Conservation (phyloP, 345 rosid species). For the Camelina sativa region DNA sequence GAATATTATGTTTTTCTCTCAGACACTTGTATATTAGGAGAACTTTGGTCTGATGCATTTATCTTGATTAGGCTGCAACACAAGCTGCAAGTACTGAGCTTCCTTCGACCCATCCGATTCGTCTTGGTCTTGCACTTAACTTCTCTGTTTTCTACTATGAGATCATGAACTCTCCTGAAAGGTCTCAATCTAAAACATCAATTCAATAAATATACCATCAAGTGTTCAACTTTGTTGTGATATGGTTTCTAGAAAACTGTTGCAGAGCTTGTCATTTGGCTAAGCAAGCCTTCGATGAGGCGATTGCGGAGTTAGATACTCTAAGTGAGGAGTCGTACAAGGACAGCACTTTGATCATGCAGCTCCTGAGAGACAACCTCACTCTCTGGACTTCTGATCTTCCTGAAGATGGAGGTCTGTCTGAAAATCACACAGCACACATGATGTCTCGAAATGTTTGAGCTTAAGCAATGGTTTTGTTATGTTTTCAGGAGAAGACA, state of each 20-base stretch:
- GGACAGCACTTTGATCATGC: constrained; percentile 99
- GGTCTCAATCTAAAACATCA: constrained; percentile 45
- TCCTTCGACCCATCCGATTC: constrained; percentile 97
- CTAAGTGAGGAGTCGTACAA: constrained; percentile 97
- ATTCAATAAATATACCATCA: not conserved
- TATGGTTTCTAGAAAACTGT: constrained; percentile 5
- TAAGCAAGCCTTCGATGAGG: constrained; percentile 97
- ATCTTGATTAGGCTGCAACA: constrained; percentile 74
- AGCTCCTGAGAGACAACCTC: constrained; percentile 97
- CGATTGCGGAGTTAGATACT: constrained; percentile 95
- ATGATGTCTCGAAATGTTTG: not conserved
- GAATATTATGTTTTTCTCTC: not conserved
- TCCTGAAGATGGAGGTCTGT: constrained; percentile 97
- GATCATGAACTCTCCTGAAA: constrained; percentile 99
- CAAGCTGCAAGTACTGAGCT: constrained; percentile 86
- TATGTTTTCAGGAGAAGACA: constrained; percentile 72
- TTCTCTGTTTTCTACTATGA: constrained; percentile 98
- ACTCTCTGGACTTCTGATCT: constrained; percentile 99
- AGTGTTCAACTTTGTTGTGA: constrained; percentile 29
- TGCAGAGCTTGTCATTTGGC: constrained; percentile 98
- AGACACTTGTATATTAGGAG: not conserved
- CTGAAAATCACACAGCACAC: not conserved
- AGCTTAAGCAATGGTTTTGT: constrained; percentile 8
- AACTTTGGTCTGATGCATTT: not conserved
- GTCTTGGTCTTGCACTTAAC: constrained; percentile 98